Evolutionary conservation across 2,329 filamentous ascomycete genomes (phyloP), one percentile per base, ranked within the genome.

Genomic region (Fusarium continuum): DNA sequence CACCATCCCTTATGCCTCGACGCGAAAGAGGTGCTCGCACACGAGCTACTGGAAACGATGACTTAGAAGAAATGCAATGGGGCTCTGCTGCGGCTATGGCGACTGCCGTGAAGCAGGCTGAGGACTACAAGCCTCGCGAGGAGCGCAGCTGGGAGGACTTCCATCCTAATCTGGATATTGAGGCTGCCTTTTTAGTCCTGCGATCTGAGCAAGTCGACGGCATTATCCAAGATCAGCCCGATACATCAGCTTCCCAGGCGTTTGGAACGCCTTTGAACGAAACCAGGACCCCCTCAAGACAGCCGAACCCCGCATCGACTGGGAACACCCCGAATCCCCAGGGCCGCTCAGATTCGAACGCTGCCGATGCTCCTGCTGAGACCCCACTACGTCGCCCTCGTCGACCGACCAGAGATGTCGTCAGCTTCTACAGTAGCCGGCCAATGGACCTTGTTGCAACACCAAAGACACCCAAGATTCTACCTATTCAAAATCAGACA

Each of bases 71-170:
- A 67, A 91, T 91, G 74, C 86, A 91, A 65, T 96, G 91, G 77
- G 92, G 90, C 70, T 94, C 91, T 39, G 92, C 90, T n/a, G 92
- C 94, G 11, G 93, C 93, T 23, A 91, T 93, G 20, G 92, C 93
- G 45, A 93, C 92, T 6, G 90, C 91, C 5, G 90, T 95, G 56
- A 91, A 92, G 68, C 93, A 97, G 73, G 93, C 88, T 70, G 95
- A 98, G 80, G 93, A 94, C 45, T 98, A 98, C 78, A 99, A 99
- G 75, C 95, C 95, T 26, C 86, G 95, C 72, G 95, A 99, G 78
- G 95, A 99, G 79, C 88, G 94, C 62, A 92, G 92, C 47, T 99
- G 94, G 93, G 93, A 97, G 72, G 95, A 99, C 75, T 98, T 98
- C 65, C 95, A 99, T 76, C 93, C 92, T 0, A 92, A 97, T 70